Evolutionary conservation across 768 basidiomycete genomes (phyloP), one percentile per base, ranked within the genome.

Genomic region (Gyrodon lividus): DNA sequence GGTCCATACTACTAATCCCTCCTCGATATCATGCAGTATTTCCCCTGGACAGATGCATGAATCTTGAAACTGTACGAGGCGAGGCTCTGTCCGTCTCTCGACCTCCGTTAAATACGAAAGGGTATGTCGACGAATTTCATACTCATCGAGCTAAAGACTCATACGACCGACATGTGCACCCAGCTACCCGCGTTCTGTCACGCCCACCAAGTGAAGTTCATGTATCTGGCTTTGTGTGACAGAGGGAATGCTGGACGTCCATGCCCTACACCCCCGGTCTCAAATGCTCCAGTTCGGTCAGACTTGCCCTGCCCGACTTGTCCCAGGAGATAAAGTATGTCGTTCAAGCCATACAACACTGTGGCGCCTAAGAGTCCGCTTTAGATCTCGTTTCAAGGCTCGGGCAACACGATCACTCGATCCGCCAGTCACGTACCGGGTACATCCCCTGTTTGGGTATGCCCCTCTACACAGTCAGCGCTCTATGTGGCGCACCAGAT

Each of bases 121-220:
- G 48, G 56, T 58, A 56, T 48, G 59, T 64, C 19, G 22, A 37
- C 14, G 38, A 52, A 19, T 23, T 34, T 38, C 53, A 64, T 47
- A 52, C 26, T 43, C 34, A 17, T 34, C 13, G 16, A n/a, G 20
- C 41, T 26, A 17, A 47, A 55, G 22, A 40, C 52, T 50, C 31
- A 47, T 24, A 51, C 19, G n/a, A 1, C 24, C 22, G 19, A 51
- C 48, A 64, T 64, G 63, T 64, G 63, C 22, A 19, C 17, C 23
- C 35, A 26, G 28, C 20, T 37, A 5, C 2, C 52, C 2, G 55
- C 48, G 2, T 59, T 28, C 8, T 66, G 65, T 13, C 4, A 0
- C 0, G 13, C 3, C 0, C 64, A 65, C 34, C 4, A 50, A 2
- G 16, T 3, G 0, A 52, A 19, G n/a, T 66, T 61, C 9, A 2